Evolutionary conservation across 768 basidiomycete species (phyloP), one percentile per base, ranked within the genome.

Genomic region (Suillus alpinus): DNA sequence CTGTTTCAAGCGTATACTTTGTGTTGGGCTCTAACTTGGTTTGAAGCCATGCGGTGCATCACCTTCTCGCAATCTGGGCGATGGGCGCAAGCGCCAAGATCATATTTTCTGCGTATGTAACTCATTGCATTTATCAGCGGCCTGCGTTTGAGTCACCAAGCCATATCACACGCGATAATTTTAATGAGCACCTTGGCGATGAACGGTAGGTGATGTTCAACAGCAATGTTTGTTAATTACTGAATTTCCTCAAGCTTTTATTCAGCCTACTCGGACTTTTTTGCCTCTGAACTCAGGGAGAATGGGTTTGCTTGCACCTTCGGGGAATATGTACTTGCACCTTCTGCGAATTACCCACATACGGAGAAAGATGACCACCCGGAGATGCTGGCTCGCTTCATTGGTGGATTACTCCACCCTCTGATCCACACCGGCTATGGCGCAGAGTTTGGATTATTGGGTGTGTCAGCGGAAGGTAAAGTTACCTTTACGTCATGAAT

Each of bases 351-450:
- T 65, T 74, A 41, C 55, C 29, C 34, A 14, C 56, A 58, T 4
- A 67, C 75, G 40, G 78, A 71, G 20, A 86, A 86, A n/a, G 62
- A 69, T 16, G 16, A 6, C 20, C 74, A 79, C 23, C 82, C 81
- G 8, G 68, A 78, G 61, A 86, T 90, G 85, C 66, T 89, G 14
- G 78, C 76, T 47, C 80, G 87, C 12, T 80, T 86, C 62, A 40
- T 86, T 16, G 77, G 77, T 1, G 86, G 85, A 2, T 66, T 87
- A 8, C 31, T 90, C 5, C 89, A 91, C 65, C 84, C 88, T 0
- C 59, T 89, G 43, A 89, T 91, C 49, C 86, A 89, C 64, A 64
- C 74, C 3, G 88, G 86, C 14, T 83, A 83, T 69, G 88, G 87
- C 3, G 70, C 80, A 3, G 89, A 90, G 68, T 89, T 89, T 61